A percentile compares a stretch with the other conserved stretches of the same genome.
Conservation (phyloP, 2,329 filamentous ascomycete species). For the Trichocomaceae sp. region DNA sequence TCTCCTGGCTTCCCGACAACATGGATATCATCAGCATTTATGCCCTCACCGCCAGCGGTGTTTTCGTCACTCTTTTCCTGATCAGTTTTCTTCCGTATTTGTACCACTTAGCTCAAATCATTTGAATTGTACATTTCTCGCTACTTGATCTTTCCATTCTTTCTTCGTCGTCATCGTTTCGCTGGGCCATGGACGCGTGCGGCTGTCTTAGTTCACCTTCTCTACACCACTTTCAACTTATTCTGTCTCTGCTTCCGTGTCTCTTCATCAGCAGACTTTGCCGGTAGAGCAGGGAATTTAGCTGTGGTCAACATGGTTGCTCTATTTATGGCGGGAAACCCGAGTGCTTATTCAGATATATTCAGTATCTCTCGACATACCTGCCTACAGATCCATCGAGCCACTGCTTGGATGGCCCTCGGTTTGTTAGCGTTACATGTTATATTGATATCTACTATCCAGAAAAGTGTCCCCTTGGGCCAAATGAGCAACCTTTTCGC, state of each 20-base stretch:
- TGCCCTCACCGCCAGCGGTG: conserved; percentile 1
- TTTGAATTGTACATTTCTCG: background rate
- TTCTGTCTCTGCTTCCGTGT: background rate
- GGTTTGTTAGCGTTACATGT: too few relatives aligned
- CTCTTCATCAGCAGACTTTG: background rate
- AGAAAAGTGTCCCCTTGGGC: too few relatives aligned
- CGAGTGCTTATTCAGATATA: background rate
- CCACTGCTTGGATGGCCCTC: too few relatives aligned
- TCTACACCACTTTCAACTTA: background rate
- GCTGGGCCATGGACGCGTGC: conserved; percentile 16
- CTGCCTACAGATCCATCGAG: too few relatives aligned
- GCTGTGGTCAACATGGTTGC: conserved; percentile 17
- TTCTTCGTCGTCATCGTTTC: conserved; percentile 16
- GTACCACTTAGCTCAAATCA: background rate
- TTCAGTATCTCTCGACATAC: conserved; percentile 16
- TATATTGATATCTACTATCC: too few relatives aligned
- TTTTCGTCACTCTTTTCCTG: conserved; percentile 1
- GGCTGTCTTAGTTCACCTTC: conserved; percentile 13
- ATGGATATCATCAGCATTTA: conserved; percentile 5
- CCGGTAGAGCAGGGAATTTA: conserved; percentile 15
- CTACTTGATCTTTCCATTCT: conserved; percentile 15
- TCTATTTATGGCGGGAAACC: too few relatives aligned
- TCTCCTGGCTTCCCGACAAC: background rate
- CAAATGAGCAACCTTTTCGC: too few relatives aligned
- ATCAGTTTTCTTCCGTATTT: conserved; percentile 2